Percentiles rank a stretch among this genome's conserved stretches.
phyloP scores from a whole-genome alignment of 306 rosid species.

The Cyclanthera cordifolia region DNA sequence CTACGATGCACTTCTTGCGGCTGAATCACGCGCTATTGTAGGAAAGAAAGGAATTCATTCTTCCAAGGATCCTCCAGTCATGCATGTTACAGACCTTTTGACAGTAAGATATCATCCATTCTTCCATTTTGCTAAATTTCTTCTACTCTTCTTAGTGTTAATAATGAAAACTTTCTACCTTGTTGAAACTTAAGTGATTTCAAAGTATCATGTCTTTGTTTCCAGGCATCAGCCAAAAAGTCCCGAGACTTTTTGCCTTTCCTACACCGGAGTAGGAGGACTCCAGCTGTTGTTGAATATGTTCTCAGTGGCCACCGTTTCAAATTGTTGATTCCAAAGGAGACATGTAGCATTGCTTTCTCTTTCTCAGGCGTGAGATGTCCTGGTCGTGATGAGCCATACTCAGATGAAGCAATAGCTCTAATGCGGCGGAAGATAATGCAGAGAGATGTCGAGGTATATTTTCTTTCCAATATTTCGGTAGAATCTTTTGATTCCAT shows the following conservation, averaged over 20 bases:
- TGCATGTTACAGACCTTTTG: constrained; percentile 86
- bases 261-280: constrained; percentile 71
- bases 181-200: background rate
- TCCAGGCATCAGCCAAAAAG: constrained; percentile 76
- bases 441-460: constrained; percentile 98
- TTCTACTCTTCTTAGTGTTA: background rate
- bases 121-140: constrained; percentile 9
- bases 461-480: constrained; percentile 11
- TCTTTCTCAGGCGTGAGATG: constrained; percentile 92
- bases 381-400: constrained; percentile 89
- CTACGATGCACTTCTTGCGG: constrained; percentile 93
- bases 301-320: constrained; percentile 99
- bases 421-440: constrained; percentile 89
- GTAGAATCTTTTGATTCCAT: background rate
- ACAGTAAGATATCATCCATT: constrained; percentile 53
- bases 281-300: constrained; percentile 93
- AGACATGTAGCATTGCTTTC: constrained; percentile 93
- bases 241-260: constrained; percentile 86
- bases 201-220: constrained; percentile 11
- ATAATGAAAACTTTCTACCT: background rate
- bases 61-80: constrained; percentile 89
- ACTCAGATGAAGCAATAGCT: constrained; percentile 91
- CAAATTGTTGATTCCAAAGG: constrained; percentile 90
- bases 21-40: constrained; percentile 71
- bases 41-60: constrained; percentile 86